phyloP scores from a whole-genome alignment of 2,329 filamentous ascomycete genomes.

The Rhinocladiella similis region DNA sequence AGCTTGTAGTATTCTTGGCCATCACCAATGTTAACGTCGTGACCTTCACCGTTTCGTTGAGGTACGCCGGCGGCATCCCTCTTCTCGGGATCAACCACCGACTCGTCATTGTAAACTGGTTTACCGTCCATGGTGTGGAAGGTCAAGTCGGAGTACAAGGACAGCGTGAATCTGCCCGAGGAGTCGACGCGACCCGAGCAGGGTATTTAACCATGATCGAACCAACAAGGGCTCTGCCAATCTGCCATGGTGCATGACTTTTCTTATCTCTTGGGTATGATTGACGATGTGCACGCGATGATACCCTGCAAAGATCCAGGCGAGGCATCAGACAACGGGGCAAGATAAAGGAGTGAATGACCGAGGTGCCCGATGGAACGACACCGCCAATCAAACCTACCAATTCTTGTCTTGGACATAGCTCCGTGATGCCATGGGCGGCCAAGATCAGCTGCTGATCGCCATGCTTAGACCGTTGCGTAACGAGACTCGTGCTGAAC shows the following conservation, averaged over 20 bases:
- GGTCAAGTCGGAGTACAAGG: neutral
- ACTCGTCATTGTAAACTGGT: neutral
- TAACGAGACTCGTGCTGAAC: neutral
- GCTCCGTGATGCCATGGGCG: no score
- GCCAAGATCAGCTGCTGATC: no score
- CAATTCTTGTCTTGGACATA: no score
- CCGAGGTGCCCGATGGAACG: neutral
- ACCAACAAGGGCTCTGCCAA: no score
- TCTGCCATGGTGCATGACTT: neutral
- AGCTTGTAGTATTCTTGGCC: neutral
- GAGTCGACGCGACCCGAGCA: neutral
- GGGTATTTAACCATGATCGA: neutral
- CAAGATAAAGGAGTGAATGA: neutral
- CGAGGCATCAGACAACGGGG: neutral
- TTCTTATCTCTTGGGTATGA: neutral
- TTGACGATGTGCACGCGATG: neutral
- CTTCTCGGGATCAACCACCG: neutral
- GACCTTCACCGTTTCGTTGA: neutral
- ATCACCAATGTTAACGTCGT: neutral
- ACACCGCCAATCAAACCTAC: neutral
- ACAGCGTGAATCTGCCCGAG: neutral
- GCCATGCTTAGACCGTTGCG: no score
- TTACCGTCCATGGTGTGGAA: conserved; percentile 1
- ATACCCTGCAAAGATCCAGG: neutral
- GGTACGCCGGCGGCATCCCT: neutral